A percentile compares a stretch with the other conserved stretches of the same genome.
Conservation (phyloP, 225 moss, liverwort and hornwort species). For the Sphagnum contortum region DNA sequence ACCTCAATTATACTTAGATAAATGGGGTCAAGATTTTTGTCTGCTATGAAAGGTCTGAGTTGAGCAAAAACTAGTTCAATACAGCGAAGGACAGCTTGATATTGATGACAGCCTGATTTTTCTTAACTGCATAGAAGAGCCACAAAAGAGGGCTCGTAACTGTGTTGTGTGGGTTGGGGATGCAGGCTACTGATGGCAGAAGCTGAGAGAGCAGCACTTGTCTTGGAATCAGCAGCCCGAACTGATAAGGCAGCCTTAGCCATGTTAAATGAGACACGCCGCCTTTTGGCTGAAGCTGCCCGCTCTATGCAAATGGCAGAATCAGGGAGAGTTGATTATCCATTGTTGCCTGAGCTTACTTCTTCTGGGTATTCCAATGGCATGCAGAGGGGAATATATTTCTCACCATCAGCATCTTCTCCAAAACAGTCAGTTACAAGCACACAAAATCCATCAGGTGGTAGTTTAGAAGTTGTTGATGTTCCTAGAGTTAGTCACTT, state of each 20-base stretch:
- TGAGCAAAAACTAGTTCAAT: not conserved
- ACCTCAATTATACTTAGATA: not conserved
- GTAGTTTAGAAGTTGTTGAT: too few species aligned
- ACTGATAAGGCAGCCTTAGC: constrained; percentile 22
- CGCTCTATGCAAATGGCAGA: constrained; percentile 38
- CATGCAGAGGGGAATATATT: too few species aligned
- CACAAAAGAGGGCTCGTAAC: not conserved
- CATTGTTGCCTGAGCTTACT: not conserved
- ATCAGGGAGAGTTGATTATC: not conserved
- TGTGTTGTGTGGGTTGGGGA: not conserved
- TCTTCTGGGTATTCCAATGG: too few species aligned
- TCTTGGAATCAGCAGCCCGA: constrained; percentile 25
- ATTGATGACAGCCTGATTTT: too few species aligned
- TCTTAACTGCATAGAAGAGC: too few species aligned
- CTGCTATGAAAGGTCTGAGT: not conserved
- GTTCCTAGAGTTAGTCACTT: too few species aligned
- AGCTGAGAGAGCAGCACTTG: constrained; percentile 30
- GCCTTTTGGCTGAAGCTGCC: constrained; percentile 39
- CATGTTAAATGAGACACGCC: constrained; percentile 31
- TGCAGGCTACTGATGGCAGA: constrained; percentile 41
- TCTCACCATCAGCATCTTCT: too few species aligned
- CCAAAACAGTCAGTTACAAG: too few species aligned
- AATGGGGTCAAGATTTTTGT: not conserved
- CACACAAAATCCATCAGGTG: too few species aligned
- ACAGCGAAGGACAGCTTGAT: too few species aligned